phyloP scores from a whole-genome alignment of 768 basidiomycete genomes.

The Mycena haematopus region DNA sequence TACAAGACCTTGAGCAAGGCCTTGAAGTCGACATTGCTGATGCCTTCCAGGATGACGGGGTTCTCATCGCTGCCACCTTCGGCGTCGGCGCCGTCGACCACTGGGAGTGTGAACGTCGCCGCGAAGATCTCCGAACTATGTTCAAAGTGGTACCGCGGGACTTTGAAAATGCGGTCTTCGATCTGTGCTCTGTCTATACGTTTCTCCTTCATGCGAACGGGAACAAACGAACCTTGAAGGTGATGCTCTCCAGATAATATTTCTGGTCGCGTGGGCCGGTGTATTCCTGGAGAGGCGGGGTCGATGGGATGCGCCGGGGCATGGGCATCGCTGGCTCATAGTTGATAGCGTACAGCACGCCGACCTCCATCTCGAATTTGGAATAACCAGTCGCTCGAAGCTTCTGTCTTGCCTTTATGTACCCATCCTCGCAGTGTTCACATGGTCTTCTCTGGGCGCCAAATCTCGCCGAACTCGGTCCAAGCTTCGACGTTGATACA shows the following conservation, averaged over 20 bases:
- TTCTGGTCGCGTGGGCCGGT: background rate
- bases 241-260: background rate
- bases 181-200: slow-evolving; percentile 30
- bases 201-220: background rate
- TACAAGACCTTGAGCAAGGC: no score
- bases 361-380: no score
- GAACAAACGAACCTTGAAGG: background rate
- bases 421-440: background rate
- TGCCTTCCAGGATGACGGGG: no score
- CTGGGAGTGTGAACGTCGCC: slow-evolving; percentile 32
- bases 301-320: no score
- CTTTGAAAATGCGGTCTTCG: slow-evolving; percentile 37
- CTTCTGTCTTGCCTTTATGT: background rate
- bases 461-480: background rate
- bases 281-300: no score
- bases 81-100: slow-evolving; percentile 15
- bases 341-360: no score
- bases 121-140: slow-evolving; percentile 32
- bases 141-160: slow-evolving; percentile 35
- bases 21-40: no score
- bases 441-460: background rate
- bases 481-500: no score
- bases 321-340: no score
- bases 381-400: no score
- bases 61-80: no score